phyloP scores from a whole-genome alignment of 345 rosid species.

The Eucalyptus tenuipes region DNA sequence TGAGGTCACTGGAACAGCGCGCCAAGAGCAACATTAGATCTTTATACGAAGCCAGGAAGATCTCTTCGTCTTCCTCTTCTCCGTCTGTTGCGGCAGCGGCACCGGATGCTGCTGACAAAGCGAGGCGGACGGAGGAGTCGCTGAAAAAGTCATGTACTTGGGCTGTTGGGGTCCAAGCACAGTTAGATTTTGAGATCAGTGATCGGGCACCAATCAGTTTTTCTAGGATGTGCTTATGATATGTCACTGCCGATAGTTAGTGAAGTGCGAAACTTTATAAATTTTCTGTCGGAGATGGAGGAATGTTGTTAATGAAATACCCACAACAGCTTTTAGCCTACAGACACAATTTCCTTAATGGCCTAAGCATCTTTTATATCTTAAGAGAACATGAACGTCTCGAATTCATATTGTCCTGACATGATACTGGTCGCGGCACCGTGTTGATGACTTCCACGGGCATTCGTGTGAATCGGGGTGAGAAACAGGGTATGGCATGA shows the following conservation, averaged over 20 bases:
- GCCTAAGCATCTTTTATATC: not conserved
- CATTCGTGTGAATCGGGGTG: not conserved
- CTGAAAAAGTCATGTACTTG: constrained; percentile 9
- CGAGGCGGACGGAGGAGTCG: constrained; percentile 7
- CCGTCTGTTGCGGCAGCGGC: constrained; percentile 5
- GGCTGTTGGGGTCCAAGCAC: constrained; percentile 12
- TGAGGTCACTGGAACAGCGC: not conserved
- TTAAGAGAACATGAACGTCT: not conserved
- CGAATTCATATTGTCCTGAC: not conserved
- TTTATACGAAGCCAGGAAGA: constrained; percentile 24
- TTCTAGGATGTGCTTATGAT: not conserved
- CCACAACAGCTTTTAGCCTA: not conserved
- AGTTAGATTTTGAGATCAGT: not conserved
- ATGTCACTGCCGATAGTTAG: not conserved
- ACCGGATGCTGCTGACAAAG: not conserved
- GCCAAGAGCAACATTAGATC: constrained; percentile 13
- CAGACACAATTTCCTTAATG: not conserved
- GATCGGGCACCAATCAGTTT: not conserved
- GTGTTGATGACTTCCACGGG: not conserved
- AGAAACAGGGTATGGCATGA: not conserved
- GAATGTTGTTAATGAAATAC: not conserved
- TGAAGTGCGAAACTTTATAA: not conserved
- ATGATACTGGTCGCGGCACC: not conserved
- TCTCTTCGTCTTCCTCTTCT: constrained; percentile 6
- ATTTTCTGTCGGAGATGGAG: not conserved